Evolutionary conservation across 139 green algal species (phyloP), one percentile per base, ranked within the genome.

Genomic region (Chara braunii): DNA sequence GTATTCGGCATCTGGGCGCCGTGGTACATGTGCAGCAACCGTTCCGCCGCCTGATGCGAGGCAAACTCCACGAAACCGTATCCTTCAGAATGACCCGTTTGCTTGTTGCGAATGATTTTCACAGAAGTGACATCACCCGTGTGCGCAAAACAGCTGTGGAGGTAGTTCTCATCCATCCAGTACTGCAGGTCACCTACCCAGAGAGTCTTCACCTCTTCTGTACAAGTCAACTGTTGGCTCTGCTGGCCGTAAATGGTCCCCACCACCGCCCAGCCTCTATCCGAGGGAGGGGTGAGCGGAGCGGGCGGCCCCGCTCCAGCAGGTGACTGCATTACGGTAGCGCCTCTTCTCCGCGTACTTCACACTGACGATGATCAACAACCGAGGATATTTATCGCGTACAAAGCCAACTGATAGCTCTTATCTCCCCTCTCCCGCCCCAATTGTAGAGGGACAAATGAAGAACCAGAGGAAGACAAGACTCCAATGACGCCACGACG

Each of bases 41-140:
- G 37, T 31, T 83, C 79, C 1, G 87, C 87, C 6, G 75, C 78
- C 22, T 80, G 79, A 36, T 84, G 77, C 0, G 72, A 81, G 18
- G 53, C 56, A 54, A 92, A 88, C 64, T 94, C 85, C 1, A 93
- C 34, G 70, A 94, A 94, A 2, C 82, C 87, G 45, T 94, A 94
- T 4, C 87, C 87, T 53, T 92, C 85, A 24, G 58, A 79, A 8
- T 72, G 34, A 6, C 81, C 83, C 9, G 84, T 88, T 3, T 59
- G 33, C 43, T 87, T 84, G 70, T 91, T 92, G 8, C 87, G 72
- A 26, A 94, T 94, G 51, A 94, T 73, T 68, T 92, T 89, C 1
- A 87, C 78, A 5, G 58, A 78, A n/a, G n/a, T 65, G 32, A 76
- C 60, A 59, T 74, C 68, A 18, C 67, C 57, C 2, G 67, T 51